phyloP scores from a whole-genome alignment of 164 flowering plant genomes.

The Malania oleifera region DNA sequence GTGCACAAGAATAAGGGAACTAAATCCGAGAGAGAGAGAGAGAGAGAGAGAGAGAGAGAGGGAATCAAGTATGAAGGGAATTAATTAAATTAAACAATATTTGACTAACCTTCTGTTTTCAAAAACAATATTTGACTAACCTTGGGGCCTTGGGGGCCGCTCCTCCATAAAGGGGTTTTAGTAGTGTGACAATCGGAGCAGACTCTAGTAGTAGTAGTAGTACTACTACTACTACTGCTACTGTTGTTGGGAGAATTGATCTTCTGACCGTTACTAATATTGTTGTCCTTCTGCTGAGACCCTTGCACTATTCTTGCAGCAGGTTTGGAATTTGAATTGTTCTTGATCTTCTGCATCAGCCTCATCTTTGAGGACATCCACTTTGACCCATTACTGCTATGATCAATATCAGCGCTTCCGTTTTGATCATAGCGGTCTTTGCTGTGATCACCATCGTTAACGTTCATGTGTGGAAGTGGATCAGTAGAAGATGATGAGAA shows the following conservation, averaged over 20 bases:
- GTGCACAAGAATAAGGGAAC: too few species aligned
- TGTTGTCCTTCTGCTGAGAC: neutral
- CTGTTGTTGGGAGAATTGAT: neutral
- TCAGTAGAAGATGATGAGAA: constrained; percentile 4
- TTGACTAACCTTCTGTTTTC: too few species aligned
- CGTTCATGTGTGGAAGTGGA: constrained; percentile 2
- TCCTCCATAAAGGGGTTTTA: constrained; percentile 1
- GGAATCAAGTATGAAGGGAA: too few species aligned
- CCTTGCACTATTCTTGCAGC: constrained; percentile 3
- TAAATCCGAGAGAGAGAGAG: too few species aligned
- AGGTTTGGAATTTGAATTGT: constrained; percentile 3
- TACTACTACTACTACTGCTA: neutral
- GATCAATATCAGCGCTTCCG: neutral
- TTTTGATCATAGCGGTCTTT: neutral
- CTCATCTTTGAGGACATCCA: constrained; percentile 43
- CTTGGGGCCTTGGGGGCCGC: neutral
- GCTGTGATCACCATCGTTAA: neutral
- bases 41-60: too few species aligned
- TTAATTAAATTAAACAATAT: too few species aligned
- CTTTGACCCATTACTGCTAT: constrained; percentile 10
- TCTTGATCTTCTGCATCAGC: constrained; percentile 25
- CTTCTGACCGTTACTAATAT: neutral
- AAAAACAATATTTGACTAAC: too few species aligned
- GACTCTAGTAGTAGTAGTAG: neutral
- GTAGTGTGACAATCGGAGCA: constrained; percentile 1